These are phyloP conservation scores for Cyclospora cayetanensis DNA, from an alignment of 169 alveolate species.

Conservation along the genomic window DNA sequence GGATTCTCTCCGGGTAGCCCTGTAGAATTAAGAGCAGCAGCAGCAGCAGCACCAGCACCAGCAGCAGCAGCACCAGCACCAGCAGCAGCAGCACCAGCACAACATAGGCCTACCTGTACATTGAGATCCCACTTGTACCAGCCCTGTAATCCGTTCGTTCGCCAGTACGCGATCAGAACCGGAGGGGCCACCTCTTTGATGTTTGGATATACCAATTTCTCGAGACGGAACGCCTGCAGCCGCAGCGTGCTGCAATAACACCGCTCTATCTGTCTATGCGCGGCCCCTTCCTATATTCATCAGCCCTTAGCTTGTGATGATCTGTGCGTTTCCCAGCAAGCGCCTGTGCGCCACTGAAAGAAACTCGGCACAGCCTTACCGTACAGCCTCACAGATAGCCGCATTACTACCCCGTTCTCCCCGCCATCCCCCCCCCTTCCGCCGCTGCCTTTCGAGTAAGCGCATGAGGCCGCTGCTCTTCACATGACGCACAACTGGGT, in stretches of 20 bases:
- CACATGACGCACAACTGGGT: conserved; percentile 74
- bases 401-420: too few relatives aligned
- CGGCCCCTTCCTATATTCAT: too few relatives aligned
- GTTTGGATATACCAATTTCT: conserved; percentile 34
- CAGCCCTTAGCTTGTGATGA: too few relatives aligned
- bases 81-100: not conserved
- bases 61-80: not conserved
- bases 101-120: conserved; percentile 5
- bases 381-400: too few relatives aligned
- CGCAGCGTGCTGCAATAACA: not conserved
- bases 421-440: too few relatives aligned
- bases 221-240: conserved; percentile 60
- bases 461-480: too few relatives aligned
- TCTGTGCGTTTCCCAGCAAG: too few relatives aligned
- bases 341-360: too few relatives aligned
- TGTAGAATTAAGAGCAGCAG: not conserved
- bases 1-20: not conserved
- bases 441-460: too few relatives aligned
- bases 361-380: too few relatives aligned
- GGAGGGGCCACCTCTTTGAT: conserved; percentile 45
- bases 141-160: conserved; percentile 48
- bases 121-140: conserved; percentile 64
- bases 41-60: not conserved
- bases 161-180: conserved; percentile 59
- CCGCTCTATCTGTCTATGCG: not conserved